phyloP scores from a whole-genome alignment of 257 asterid genomes.

The Nicotiana tomentosiformis region DNA sequence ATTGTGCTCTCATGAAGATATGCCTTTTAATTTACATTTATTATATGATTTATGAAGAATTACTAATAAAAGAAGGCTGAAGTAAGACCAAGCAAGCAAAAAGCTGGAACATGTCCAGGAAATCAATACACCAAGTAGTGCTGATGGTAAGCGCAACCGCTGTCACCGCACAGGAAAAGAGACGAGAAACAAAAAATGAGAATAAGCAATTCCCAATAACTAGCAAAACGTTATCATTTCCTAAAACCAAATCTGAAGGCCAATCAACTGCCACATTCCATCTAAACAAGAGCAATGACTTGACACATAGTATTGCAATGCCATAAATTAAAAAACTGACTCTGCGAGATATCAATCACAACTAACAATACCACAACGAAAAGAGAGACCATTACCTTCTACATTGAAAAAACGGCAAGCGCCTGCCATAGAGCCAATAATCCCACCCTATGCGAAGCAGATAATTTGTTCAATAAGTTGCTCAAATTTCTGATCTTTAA shows the following conservation, averaged over 20 bases:
- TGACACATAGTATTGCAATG: background rate
- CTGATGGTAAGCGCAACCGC: background rate
- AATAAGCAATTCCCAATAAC: background rate
- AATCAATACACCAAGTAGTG: background rate
- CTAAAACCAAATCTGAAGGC: background rate
- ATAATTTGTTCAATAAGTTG: constrained; percentile 2
- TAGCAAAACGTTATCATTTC: background rate
- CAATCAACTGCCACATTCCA: background rate
- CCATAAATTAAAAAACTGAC: background rate
- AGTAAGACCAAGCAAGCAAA: background rate
- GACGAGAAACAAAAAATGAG: background rate
- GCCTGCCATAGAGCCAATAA: constrained; percentile 73
- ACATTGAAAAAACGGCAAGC: constrained; percentile 57
- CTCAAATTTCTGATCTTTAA: background rate
- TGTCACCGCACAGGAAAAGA: background rate
- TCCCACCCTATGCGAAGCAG: constrained; percentile 56
- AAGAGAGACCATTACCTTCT: constrained; percentile 49
- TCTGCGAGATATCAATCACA: background rate
- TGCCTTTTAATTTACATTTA: background rate
- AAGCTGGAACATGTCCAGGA: background rate
- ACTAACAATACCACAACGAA: background rate
- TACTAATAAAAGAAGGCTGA: background rate
- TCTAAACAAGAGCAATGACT: background rate
- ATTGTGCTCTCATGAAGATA: background rate
- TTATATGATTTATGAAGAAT: background rate